Evolutionary conservation across 75 land plant genomes (phyloP).

Genomic region (Cryptomeria japonica): DNA sequence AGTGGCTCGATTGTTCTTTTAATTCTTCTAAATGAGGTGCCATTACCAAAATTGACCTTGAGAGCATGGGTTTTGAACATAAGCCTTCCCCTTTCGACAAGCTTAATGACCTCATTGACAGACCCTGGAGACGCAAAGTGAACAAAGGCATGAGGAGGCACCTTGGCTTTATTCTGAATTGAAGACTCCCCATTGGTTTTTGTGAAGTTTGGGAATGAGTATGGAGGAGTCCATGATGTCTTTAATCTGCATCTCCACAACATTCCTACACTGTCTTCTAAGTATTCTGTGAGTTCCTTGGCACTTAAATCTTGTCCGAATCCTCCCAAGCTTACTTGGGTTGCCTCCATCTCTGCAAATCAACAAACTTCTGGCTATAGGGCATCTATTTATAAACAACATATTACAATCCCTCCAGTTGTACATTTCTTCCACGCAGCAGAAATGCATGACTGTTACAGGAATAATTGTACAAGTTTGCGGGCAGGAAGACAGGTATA

Average conservation of each 20-base stretch:
- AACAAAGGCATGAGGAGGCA: slow-evolving; percentile 84
- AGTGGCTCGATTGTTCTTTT: slow-evolving; percentile 40
- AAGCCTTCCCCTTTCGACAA: slow-evolving; percentile 43
- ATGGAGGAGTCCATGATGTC: slow-evolving; percentile 62
- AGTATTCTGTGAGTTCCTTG: slow-evolving; percentile 38
- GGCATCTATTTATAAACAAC: background rate
- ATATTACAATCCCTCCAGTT: background rate
- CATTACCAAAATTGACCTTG: slow-evolving; percentile 41
- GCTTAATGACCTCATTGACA: slow-evolving; percentile 34
- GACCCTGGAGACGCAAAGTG: slow-evolving; percentile 66
- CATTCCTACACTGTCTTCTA: slow-evolving; percentile 52
- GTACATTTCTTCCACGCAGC: background rate
- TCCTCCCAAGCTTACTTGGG: slow-evolving; percentile 80
- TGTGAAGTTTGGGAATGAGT: slow-evolving; percentile 44
- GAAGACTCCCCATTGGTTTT: background rate
- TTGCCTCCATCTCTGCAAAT: slow-evolving; percentile 15
- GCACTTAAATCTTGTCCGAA: slow-evolving; percentile 46
- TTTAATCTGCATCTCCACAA: slow-evolving; percentile 82
- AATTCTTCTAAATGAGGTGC: slow-evolving; percentile 31
- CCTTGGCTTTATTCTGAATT: slow-evolving; percentile 14
- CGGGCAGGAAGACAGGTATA: background rate
- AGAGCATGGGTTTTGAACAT: slow-evolving; percentile 21
- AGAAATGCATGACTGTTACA: background rate
- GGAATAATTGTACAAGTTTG: background rate
- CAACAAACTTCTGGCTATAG: background rate